phyloP scores from a whole-genome alignment of 768 basidiomycete genomes.

The Mycena epipterygia region DNA sequence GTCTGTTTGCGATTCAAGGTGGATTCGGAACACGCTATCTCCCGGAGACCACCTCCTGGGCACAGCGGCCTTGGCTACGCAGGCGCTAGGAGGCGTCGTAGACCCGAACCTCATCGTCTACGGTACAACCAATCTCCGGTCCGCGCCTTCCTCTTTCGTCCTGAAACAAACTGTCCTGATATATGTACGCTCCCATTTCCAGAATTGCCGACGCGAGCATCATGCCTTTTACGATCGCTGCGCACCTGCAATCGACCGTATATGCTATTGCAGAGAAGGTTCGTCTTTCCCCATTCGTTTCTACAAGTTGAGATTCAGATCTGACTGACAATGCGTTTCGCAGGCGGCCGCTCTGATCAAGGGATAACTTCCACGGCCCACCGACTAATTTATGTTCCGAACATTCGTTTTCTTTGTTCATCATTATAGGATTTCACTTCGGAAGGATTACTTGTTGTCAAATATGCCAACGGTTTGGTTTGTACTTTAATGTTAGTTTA shows the following conservation, averaged over 20 bases:
- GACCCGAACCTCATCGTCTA: neutral
- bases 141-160: neutral
- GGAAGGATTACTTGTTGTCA: no score
- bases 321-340: neutral
- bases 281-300: no score
- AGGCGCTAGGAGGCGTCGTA: neutral
- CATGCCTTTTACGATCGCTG: neutral
- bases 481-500: no score
- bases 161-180: neutral
- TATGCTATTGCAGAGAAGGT: slow-evolving; percentile 14
- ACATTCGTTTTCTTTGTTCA: no score
- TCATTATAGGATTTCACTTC: no score
- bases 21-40: slow-evolving; percentile 2
- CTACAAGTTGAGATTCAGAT: neutral
- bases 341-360: neutral
- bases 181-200: no score
- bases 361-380: no score
- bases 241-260: neutral
- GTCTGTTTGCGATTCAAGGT: neutral
- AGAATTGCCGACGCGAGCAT: slow-evolving; percentile 5
- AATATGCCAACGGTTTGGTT: no score
- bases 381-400: no score
- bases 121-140: neutral
- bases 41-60: neutral
- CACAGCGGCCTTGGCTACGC: slow-evolving; percentile 10